Base-by-base conservation (phyloP, 2,329 filamentous ascomycete genomes). In the Alternaria panax region DNA sequence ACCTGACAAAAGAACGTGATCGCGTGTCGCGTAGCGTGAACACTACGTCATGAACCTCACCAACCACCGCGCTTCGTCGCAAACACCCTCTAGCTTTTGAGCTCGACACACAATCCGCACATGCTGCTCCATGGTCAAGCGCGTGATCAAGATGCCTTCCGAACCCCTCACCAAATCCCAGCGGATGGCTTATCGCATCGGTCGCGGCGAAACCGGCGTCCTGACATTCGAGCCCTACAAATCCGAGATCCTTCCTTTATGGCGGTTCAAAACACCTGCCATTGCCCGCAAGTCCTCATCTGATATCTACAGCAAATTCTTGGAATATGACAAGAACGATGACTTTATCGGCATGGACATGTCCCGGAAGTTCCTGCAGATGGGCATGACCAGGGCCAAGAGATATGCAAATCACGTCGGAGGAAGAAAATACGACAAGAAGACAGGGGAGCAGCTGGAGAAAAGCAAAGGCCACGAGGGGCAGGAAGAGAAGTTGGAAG, bases 311-410 rank as follows among this genome's bases (percentile, higher is more conserved):
- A 54, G 64, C 0, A 80, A 82, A 3, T 89, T 89, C 65, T 69
- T 83, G 14, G 75, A 78, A 9, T 89, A 87, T 66, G 78, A 84
- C n/a, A 68, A 71, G 1, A 66, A 79, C 7, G 77, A 76, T 4
- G 87, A 89, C 70, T 87, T 89, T 56, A 84, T 89, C 0, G 87
- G 87, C 11, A 87, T 87, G 79, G 87, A 89, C 57, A 89, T 89
- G 86, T 76, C 81, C 18, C 78, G 86, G 25, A 89, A 89, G 67
- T 89, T 88, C 65, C 80, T 89, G 7, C 86, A 89, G 72, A 89
- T 89, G 87, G 81, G 87, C 2, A 88, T 88, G 85, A 89, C 87
- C 20, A 75, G 87, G 16, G 83, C 86, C 2, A 86, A 83, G 65
- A 74, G 86, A 59, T 88, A 88, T 75, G 85, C 85, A 16, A 88